phyloP scores from a whole-genome alignment of 331 rosid genomes.

The Dryas integrifolia region DNA sequence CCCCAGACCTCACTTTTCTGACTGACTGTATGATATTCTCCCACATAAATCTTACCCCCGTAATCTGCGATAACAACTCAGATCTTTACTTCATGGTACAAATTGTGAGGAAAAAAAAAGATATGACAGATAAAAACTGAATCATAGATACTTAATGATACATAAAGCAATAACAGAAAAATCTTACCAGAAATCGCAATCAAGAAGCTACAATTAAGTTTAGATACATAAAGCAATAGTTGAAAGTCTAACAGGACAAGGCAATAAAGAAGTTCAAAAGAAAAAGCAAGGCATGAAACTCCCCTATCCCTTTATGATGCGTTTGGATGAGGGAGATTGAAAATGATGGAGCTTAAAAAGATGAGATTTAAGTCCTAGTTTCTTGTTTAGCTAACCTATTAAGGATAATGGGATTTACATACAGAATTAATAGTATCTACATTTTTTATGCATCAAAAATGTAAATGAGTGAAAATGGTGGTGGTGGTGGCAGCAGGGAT shows the following conservation, averaged over 20 bases:
- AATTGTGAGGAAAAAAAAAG: not conserved
- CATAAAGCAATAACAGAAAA: not conserved
- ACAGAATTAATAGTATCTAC: too few relatives aligned
- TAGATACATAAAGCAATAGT: not conserved
- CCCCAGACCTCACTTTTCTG: slow-evolving; percentile 85
- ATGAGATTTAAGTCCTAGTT: not conserved
- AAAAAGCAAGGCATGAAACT: not conserved
- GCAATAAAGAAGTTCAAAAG: not conserved
- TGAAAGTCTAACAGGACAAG: not conserved
- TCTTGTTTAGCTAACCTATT: too few relatives aligned
- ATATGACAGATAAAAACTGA: not conserved
- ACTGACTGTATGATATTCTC: slow-evolving; percentile 92
- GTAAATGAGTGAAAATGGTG: too few relatives aligned
- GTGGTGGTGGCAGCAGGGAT: too few relatives aligned
- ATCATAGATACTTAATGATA: slow-evolving; percentile 1
- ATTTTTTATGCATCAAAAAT: too few relatives aligned
- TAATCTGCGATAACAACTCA: slow-evolving; percentile 47
- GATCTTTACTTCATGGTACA: not conserved
- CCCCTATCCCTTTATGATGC: not conserved
- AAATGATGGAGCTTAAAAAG: not conserved
- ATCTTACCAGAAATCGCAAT: not conserved
- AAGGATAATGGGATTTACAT: too few relatives aligned
- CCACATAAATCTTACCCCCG: slow-evolving; percentile 96
- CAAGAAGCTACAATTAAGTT: not conserved
- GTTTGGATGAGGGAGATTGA: not conserved